A percentile compares a stretch with the other conserved stretches of the same genome.
These are phyloP conservation scores for Arabidopsis arenosa DNA, from an alignment of 345 rosid species.

Conservation along the genomic window DNA sequence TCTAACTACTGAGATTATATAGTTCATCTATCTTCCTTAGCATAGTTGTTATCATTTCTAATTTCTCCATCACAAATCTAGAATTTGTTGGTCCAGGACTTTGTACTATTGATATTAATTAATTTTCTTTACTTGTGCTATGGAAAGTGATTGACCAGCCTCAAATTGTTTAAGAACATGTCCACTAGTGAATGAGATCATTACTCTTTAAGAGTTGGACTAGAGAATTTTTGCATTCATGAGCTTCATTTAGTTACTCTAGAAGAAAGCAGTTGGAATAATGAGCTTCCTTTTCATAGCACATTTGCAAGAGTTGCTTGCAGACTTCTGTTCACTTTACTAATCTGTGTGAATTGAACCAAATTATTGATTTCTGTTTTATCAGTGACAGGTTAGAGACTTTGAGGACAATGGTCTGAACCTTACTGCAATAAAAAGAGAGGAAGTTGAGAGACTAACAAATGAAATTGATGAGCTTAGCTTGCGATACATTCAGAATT, in stretches of 20 bases:
- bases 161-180: not conserved
- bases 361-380: constrained; percentile 54
- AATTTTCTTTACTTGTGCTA: not conserved
- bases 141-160: constrained; percentile 15
- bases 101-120: not conserved
- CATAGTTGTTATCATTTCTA: constrained; percentile 17
- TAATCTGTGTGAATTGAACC: constrained; percentile 31
- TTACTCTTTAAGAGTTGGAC: not conserved
- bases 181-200: constrained; percentile 4
- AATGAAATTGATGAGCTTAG: constrained; percentile 76
- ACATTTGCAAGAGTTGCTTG: constrained; percentile 22
- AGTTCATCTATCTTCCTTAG: not conserved
- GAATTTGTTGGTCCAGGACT: constrained; percentile 3
- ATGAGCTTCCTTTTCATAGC: constrained; percentile 3
- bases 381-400: constrained; percentile 96
- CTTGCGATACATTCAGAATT: constrained; percentile 67
- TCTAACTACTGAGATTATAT: not conserved
- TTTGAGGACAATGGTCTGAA: constrained; percentile 87
- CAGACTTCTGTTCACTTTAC: constrained; percentile 10
- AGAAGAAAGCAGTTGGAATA: not conserved
- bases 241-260: constrained; percentile 16
- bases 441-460: constrained; percentile 76
- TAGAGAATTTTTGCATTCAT: constrained; percentile 4
- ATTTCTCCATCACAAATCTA: not conserved
- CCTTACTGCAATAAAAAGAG: constrained; percentile 79